Percentiles rank a stretch among this genome's conserved stretches.
Evolutionary conservation across 306 rosid species (phyloP).

Genomic region (Lablab purpureus): DNA sequence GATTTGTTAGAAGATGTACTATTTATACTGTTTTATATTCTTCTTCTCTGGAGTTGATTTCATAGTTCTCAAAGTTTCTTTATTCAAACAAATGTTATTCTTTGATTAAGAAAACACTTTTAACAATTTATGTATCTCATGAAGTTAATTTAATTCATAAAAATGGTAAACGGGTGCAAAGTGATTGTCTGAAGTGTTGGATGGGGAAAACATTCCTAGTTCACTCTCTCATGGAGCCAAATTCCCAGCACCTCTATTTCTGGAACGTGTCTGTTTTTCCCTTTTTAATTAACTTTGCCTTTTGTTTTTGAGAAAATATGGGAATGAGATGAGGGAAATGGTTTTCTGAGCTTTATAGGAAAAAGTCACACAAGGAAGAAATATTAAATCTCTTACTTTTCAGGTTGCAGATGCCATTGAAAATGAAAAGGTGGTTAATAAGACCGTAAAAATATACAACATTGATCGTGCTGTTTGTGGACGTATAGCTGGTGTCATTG

Average conservation of each 20-base stretch:
- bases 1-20: not conserved
- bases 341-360: constrained; percentile 24
- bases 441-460: constrained; percentile 78
- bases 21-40: not conserved
- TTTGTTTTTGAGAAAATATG: not conserved
- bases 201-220: not conserved
- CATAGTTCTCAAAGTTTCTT: constrained; percentile 14
- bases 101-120: not conserved
- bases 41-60: not conserved
- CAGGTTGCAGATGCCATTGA: constrained; percentile 91
- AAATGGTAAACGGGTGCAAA: not conserved
- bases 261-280: not conserved
- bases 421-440: constrained; percentile 77
- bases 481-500: constrained; percentile 87
- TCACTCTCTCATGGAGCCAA: not conserved
- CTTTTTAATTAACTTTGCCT: not conserved
- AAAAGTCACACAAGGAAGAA: constrained; percentile 17
- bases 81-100: not conserved
- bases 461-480: constrained; percentile 95
- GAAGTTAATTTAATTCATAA: constrained; percentile 14
- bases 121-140: not conserved
- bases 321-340: constrained; percentile 10
- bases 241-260: constrained; percentile 12
- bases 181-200: not conserved
- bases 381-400: constrained; percentile 36